A percentile compares a stretch with the other conserved stretches of the same genome.
phyloP scores from a whole-genome alignment of 495 filamentous ascomycete species.

The Penicillium mononematosum region DNA sequence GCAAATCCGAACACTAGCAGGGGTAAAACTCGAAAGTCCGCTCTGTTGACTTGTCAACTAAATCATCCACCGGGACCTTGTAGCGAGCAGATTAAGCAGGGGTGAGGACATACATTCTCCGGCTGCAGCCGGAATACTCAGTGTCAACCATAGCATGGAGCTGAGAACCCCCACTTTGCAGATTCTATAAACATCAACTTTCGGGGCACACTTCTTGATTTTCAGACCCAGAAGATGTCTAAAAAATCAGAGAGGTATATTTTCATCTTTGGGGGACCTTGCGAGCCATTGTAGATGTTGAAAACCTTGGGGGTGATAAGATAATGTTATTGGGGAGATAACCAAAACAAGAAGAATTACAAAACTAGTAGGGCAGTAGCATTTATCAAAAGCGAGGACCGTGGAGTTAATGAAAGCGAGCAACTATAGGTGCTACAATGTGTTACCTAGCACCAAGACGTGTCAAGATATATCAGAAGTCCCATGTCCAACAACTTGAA shows the following conservation, averaged over 20 bases:
- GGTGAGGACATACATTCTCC: not conserved
- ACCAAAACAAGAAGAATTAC: not conserved
- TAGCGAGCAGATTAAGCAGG: not conserved
- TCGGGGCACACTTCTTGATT: not conserved
- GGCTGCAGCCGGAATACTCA: not conserved
- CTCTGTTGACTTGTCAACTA: not conserved
- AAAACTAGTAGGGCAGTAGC: not conserved
- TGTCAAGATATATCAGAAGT: not conserved
- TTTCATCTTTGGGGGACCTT: not conserved
- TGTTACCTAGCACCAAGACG: not conserved
- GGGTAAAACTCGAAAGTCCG: not conserved
- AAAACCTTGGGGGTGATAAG: constrained; percentile 7
- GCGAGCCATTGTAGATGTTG: not conserved
- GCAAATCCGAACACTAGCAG: not conserved
- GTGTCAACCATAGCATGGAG: not conserved
- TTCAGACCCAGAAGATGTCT: not conserved
- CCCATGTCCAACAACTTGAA: not conserved
- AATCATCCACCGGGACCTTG: not conserved
- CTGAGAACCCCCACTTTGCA: not conserved
- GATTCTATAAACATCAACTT: not conserved
- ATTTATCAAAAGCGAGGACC: not conserved
- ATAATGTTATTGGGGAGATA: not conserved
- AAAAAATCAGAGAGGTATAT: not conserved
- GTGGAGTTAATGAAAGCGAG: not conserved
- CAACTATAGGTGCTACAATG: not conserved